Conservation (phyloP, 441 rosid species). For the Kokia cookei region DNA sequence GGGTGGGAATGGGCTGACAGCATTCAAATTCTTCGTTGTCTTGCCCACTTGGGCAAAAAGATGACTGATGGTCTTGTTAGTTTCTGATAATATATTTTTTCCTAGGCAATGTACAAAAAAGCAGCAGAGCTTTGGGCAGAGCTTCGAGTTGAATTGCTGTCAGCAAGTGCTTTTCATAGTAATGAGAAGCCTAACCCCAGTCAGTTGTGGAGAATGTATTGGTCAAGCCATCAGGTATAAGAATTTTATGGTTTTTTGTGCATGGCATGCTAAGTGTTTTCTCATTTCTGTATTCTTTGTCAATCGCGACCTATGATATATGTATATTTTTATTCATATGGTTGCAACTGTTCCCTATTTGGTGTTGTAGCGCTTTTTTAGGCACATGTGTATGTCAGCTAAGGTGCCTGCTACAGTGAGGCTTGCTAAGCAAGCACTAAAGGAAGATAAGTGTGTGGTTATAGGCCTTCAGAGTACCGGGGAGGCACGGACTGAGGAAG, state of each 20-base stretch:
- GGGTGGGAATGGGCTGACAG: neutral
- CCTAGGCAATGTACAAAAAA: conserved; percentile 84
- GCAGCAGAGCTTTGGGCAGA: conserved; percentile 99
- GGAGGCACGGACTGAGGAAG: conserved; percentile 99
- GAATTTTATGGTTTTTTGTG: conserved; percentile 9
- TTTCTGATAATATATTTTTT: conserved; percentile 7
- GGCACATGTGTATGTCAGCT: conserved; percentile 99
- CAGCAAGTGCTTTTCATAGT: conserved; percentile 84
- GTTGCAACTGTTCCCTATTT: conserved; percentile 13
- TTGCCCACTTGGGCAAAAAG: neutral
- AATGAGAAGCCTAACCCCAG: conserved; percentile 78
- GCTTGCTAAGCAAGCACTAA: conserved; percentile 79
- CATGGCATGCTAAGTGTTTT: neutral
- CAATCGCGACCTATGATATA: neutral
- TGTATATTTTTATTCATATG: conserved; percentile 4
- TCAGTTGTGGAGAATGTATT: conserved; percentile 96
- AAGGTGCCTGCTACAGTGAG: conserved; percentile 95
- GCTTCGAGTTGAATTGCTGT: conserved; percentile 89
- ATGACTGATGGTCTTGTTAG: neutral
- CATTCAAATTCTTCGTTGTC: neutral
- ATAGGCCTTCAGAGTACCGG: conserved; percentile 99
- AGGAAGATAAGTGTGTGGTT: conserved; percentile 83
- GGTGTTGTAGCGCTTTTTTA: conserved; percentile 86
- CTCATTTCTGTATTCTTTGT: neutral
- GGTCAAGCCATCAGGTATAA: conserved; percentile 99